A percentile compares a stretch with the other conserved stretches of the same genome.
Evolutionary conservation across 179 eudicot species (phyloP).

Genomic region (Pouteria campechiana): DNA sequence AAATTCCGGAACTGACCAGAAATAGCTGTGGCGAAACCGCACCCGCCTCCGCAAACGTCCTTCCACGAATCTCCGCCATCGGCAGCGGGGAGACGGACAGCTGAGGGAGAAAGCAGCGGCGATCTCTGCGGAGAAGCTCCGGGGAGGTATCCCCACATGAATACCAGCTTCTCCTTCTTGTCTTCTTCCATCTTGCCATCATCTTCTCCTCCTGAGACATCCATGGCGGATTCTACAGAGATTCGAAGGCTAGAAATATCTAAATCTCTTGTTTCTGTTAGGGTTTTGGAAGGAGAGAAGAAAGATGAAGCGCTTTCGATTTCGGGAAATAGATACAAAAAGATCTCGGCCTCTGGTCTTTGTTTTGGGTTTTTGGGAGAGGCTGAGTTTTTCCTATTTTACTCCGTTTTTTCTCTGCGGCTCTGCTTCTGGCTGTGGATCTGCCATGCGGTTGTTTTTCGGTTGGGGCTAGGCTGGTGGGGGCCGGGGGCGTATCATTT

Average conservation of each 20-base stretch:
- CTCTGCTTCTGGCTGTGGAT: no score
- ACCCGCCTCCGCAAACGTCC: slow-evolving; percentile 94
- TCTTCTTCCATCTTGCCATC: slow-evolving; percentile 28
- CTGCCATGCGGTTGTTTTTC: no score
- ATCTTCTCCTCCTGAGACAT: slow-evolving; percentile 31
- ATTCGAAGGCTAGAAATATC: not conserved
- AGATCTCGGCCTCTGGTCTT: no score
- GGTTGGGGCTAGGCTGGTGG: no score
- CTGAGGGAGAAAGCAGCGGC: slow-evolving; percentile 63
- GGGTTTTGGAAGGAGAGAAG: no score
- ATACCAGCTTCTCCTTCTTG: slow-evolving; percentile 34
- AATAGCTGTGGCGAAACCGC: slow-evolving; percentile 91
- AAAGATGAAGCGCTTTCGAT: no score
- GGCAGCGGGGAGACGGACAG: slow-evolving; percentile 40
- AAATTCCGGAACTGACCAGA: slow-evolving; percentile 56
- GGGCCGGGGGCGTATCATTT: slow-evolving; percentile 58
- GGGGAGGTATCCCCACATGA: slow-evolving; percentile 95
- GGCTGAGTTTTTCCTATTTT: slow-evolving; percentile 1
- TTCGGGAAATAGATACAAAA: no score
- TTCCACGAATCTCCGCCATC: slow-evolving; percentile 40
- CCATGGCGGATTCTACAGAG: slow-evolving; percentile 12
- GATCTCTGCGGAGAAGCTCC: slow-evolving; percentile 85
- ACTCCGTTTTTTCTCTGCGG: no score
- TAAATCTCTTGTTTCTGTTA: no score
- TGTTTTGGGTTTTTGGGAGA: slow-evolving; percentile 1